Evolutionary conservation across 192 early-diverging fungal genomes (phyloP).

Genomic region (Podila clonocystis): DNA sequence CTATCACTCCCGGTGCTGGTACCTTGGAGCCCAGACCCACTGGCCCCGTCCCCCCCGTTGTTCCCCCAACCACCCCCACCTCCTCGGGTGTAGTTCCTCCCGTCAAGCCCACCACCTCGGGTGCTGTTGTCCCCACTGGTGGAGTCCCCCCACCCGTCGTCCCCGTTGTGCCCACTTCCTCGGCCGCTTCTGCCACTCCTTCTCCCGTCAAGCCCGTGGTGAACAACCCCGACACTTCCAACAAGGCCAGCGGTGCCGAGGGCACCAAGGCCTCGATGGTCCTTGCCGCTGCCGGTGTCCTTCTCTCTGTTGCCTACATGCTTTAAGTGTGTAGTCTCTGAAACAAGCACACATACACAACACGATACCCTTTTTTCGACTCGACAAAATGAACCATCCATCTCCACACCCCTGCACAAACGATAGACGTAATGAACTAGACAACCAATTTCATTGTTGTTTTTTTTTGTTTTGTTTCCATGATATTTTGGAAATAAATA

Average conservation of each 20-base stretch:
- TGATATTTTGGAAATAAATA: neutral
- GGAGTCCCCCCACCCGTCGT: too few species aligned
- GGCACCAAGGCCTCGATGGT: conserved; percentile 26
- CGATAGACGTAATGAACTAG: conserved; percentile 3
- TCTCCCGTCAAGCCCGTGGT: neutral
- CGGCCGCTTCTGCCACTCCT: neutral
- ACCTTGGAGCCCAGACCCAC: neutral
- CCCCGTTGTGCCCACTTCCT: neutral
- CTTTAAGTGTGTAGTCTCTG: conserved; percentile 15
- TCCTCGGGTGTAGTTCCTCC: neutral
- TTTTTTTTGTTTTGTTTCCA: neutral
- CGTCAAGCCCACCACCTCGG: neutral
- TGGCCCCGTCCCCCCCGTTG: neutral
- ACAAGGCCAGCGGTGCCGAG: conserved; percentile 3
- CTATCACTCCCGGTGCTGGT: conserved; percentile 13
- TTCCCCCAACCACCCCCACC: neutral
- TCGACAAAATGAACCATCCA: neutral
- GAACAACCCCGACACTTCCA: neutral
- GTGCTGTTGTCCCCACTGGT: too few species aligned
- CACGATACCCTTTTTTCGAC: neutral
- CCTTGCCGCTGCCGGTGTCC: conserved; percentile 24
- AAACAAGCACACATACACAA: conserved; percentile 1
- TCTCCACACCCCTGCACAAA: neutral
- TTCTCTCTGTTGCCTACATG: conserved; percentile 41
- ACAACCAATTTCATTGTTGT: neutral